Evolutionary conservation across 345 rosid species (phyloP).

Genomic region (Boechera divaricarpa): DNA sequence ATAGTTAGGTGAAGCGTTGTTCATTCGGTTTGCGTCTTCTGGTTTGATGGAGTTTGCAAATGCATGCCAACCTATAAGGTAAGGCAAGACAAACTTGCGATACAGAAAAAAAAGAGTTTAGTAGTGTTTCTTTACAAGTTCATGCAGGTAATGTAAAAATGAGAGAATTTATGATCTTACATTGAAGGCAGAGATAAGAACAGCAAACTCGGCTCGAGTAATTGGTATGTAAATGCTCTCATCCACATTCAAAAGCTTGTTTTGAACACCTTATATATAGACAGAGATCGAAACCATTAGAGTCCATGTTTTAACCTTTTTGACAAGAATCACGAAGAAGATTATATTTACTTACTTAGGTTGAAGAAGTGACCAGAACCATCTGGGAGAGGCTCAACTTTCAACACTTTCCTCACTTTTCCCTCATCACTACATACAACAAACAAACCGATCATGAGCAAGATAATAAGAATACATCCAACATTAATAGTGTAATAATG

Average conservation of each 20-base stretch:
- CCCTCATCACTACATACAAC: slow-evolving; percentile 79
- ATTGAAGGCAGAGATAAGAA: slow-evolving; percentile 74
- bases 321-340: slow-evolving; percentile 35
- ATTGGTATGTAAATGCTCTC: slow-evolving; percentile 85
- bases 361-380: slow-evolving; percentile 95
- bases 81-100: slow-evolving; percentile 77
- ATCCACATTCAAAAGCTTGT: slow-evolving; percentile 75
- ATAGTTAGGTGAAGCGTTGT: slow-evolving; percentile 60
- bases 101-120: slow-evolving; percentile 9
- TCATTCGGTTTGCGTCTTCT: slow-evolving; percentile 50
- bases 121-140: neutral
- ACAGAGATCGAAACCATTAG: slow-evolving; percentile 24
- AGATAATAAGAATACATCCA: slow-evolving; percentile 16
- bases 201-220: slow-evolving; percentile 80
- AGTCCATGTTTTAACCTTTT: slow-evolving; percentile 11
- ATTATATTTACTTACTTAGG: slow-evolving; percentile 61
- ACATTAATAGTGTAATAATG: neutral
- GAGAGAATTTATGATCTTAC: slow-evolving; percentile 52
- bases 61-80: slow-evolving; percentile 87
- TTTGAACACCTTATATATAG: slow-evolving; percentile 73
- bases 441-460: neutral
- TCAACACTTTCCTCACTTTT: slow-evolving; percentile 88
- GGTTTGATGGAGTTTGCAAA: slow-evolving; percentile 67
- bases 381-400: slow-evolving; percentile 93
- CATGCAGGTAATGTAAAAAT: neutral